phyloP scores from a whole-genome alignment of 352 stramenopile species.

The Phytophthora sp. region DNA sequence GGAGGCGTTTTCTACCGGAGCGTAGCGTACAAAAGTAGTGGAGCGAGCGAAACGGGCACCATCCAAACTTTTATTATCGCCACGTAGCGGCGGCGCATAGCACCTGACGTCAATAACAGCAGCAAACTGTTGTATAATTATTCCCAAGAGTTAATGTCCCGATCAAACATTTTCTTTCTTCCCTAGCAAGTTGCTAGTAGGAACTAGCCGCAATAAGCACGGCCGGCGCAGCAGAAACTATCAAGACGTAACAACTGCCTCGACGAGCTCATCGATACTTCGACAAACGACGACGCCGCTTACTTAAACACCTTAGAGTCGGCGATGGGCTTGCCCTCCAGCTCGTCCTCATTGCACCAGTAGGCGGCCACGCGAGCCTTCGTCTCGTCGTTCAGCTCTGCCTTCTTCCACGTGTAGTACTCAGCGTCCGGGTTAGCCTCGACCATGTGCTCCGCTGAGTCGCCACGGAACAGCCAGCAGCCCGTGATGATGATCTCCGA shows the following conservation, averaged over 20 bases:
- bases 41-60: too few species aligned
- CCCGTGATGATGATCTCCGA: conserved; percentile 89
- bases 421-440: conserved; percentile 43
- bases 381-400: conserved; percentile 63
- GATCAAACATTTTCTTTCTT: too few species aligned
- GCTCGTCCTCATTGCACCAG: conserved; percentile 89
- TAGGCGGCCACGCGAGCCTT: conserved; percentile 88
- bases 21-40: too few species aligned
- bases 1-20: too few species aligned
- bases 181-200: too few species aligned
- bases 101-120: too few species aligned
- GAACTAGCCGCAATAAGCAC: too few species aligned
- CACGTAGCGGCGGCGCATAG: too few species aligned
- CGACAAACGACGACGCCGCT: conserved; percentile 25
- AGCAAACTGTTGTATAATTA: too few species aligned
- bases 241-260: too few species aligned
- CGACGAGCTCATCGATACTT: conserved; percentile 11
- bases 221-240: neutral
- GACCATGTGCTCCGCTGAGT: conserved; percentile 88
- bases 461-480: conserved; percentile 91
- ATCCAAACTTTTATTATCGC: too few species aligned
- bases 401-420: conserved; percentile 93
- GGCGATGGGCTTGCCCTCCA: conserved; percentile 89
- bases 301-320: conserved; percentile 97
- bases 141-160: too few species aligned